phyloP scores from a whole-genome alignment of 495 filamentous ascomycete genomes.

The Choiromyces venosus region DNA sequence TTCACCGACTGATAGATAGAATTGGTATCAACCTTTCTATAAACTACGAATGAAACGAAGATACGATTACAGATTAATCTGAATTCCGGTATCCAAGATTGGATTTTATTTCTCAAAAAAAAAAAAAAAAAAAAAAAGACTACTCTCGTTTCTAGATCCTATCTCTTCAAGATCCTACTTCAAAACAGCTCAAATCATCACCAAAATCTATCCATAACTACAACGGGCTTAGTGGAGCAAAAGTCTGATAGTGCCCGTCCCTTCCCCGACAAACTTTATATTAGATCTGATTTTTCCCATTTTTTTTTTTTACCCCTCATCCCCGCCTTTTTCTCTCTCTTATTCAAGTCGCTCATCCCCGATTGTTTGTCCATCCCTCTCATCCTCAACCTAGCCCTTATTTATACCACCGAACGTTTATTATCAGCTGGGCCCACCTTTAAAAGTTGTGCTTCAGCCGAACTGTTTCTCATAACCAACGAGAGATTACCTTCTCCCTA shows the following conservation, averaged over 20 bases:
- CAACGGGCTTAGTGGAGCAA: background rate
- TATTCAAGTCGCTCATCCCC: conserved; percentile 11
- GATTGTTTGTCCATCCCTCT: background rate
- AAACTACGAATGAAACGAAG: background rate
- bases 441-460: background rate
- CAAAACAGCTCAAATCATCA: background rate
- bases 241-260: conserved; percentile 23
- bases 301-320: conserved; percentile 29
- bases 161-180: background rate
- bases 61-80: background rate
- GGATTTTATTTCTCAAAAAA: background rate
- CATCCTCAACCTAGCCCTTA: conserved; percentile 2
- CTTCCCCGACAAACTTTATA: conserved; percentile 23
- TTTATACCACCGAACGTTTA: conserved; percentile 3
- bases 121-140: too few relatives aligned
- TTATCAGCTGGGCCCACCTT: conserved; percentile 19
- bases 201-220: background rate
- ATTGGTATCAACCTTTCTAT: background rate
- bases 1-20: background rate
- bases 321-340: conserved; percentile 32
- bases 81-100: background rate
- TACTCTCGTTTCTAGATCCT: background rate
- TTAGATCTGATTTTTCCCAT: conserved; percentile 35
- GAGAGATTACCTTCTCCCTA: background rate
- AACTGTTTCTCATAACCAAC: background rate